Evolutionary conservation across 768 basidiomycete species (phyloP).

Genomic region (Thelephora aurantiotincta): DNA sequence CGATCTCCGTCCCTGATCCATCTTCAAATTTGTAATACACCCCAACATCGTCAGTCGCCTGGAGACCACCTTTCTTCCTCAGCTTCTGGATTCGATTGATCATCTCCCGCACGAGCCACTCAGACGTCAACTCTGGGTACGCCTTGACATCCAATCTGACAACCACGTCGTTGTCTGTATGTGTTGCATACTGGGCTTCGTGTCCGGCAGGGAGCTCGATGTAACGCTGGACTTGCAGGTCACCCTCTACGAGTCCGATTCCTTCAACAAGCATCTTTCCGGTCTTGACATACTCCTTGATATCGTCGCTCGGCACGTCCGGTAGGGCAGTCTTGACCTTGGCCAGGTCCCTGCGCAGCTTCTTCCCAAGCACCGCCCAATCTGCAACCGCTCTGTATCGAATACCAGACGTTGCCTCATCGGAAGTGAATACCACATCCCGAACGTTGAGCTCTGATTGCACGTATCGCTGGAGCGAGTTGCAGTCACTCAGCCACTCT

Average conservation of each 20-base stretch:
- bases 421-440: conserved; percentile 76
- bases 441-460: conserved; percentile 93
- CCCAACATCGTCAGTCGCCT: conserved; percentile 87
- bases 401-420: conserved; percentile 77
- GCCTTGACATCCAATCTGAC: conserved; percentile 82
- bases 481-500: conserved; percentile 76
- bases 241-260: conserved; percentile 81
- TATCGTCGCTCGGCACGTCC: conserved; percentile 61
- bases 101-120: conserved; percentile 83
- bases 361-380: conserved; percentile 88
- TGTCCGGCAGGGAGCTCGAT: conserved; percentile 60
- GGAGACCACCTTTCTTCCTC: conserved; percentile 89
- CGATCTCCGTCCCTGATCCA: conserved; percentile 48
- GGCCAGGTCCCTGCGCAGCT: conserved; percentile 81
- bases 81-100: conserved; percentile 90
- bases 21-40: conserved; percentile 75
- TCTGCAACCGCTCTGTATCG: conserved; percentile 88
- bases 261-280: conserved; percentile 81
- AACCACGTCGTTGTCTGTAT: conserved; percentile 92
- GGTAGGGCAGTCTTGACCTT: conserved; percentile 86
- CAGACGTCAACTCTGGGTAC: conserved; percentile 73
- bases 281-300: conserved; percentile 60
- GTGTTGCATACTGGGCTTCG: conserved; percentile 50
- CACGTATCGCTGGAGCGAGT: conserved; percentile 76
- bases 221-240: conserved; percentile 82